Base-by-base conservation (phyloP, 768 basidiomycete species). In the Boletellus sp. region DNA sequence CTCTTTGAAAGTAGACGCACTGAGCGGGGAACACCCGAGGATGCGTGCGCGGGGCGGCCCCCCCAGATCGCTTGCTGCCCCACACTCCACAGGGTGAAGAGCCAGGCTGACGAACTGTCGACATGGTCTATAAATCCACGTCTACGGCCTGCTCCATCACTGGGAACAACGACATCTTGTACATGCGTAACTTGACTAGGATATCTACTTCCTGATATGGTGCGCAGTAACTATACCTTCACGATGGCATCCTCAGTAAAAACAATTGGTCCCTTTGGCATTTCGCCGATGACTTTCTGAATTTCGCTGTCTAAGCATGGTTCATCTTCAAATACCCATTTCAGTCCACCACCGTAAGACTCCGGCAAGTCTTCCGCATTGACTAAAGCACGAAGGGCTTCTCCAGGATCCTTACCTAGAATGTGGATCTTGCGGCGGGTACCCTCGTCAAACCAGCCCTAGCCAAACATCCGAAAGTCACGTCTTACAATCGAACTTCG, bases 361-460 rank as follows among this genome's bases (percentile, higher is more conserved):
- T 73, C 75, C 0, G 91, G 91, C 17, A 94, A 72, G 52, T 81
- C 69, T 34, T 67, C 55, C 2, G 68, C 59, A 35, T 72, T 66
- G 44, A 82, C 76, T 36, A 87, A 70, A 15, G 74, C 71, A 12
- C 72, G 68, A 3, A 92, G 74, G 3, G 72, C 68, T 1, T 73
- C 61, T 4, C 78, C 79, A 4, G 80, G 78, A 48, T 85, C 78
- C 48, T 74, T 79, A 3, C 83, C 82, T 9, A 92, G 72, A 31
- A 94, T 75, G 59, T 85, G 80, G 28, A 94, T 83, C 72, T 93
- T 93, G 51, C 76, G 75, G 16, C 84, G 79, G 12, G 88, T 90
- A 37, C 79, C 80, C 62, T 85, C 83, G 61, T 91, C 90, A 64
- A 90, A 90, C 84, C 85, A 89, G 23, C 76, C 78, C 80, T 86